phyloP scores from a whole-genome alignment of 306 rosid genomes.

The Psophocarpus tetragonolobus region DNA sequence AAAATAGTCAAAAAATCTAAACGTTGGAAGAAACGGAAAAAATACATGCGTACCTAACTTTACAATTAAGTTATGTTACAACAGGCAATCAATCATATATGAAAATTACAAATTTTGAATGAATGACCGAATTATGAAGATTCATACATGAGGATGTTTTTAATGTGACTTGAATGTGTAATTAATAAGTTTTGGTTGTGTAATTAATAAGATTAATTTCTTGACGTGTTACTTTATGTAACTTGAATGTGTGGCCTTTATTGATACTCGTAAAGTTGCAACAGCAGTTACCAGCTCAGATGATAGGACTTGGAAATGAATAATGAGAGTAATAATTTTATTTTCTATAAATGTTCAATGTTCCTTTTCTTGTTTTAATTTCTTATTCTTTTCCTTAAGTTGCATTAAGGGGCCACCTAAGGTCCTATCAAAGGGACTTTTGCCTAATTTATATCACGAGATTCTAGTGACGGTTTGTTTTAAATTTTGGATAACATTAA shows the following conservation, averaged over 20 bases:
- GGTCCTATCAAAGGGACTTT: not conserved
- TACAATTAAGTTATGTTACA: not conserved
- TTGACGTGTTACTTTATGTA: not conserved
- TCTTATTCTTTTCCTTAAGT: not conserved
- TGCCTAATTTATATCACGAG: not conserved
- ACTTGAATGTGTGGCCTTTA: not conserved
- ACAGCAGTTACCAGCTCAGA: not conserved
- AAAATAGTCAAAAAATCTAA: too few species aligned
- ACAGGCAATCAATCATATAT: not conserved
- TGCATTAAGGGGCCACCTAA: not conserved
- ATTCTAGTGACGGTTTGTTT: not conserved
- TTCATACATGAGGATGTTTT: not conserved
- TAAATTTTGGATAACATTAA: not conserved
- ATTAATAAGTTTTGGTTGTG: slow-evolving; percentile 8
- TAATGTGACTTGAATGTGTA: not conserved
- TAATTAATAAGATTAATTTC: slow-evolving; percentile 8
- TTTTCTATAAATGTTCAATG: not conserved
- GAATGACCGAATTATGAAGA: not conserved
- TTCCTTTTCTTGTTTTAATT: not conserved
- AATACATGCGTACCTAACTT: not conserved
- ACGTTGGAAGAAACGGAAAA: too few species aligned
- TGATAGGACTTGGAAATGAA: not conserved
- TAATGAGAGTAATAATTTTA: not conserved
- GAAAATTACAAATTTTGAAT: not conserved
- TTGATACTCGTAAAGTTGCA: not conserved